Percentiles rank a stretch among this genome's conserved stretches.
phyloP scores from a whole-genome alignment of 2,329 filamentous ascomycete genomes.

The Penicillium sp. region DNA sequence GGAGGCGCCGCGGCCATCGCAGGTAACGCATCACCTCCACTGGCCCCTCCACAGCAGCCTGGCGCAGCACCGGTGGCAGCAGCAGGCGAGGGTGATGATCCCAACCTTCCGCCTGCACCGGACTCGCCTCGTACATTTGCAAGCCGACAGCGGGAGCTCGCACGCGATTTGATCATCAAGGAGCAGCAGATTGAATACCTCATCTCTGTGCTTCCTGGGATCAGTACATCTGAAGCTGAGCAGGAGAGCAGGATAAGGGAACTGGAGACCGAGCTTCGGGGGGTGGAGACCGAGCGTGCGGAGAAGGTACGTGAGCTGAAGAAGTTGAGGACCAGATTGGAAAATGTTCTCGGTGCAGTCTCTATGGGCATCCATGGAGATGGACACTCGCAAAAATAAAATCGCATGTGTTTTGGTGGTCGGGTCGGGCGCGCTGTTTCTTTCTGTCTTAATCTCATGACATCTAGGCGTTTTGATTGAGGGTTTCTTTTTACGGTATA shows the following conservation, averaged over 20 bases:
- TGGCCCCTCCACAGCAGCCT: constrained; percentile 24
- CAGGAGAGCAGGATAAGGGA: constrained; percentile 47
- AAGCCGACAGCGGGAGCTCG: constrained; percentile 48
- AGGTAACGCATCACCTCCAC: constrained; percentile 21
- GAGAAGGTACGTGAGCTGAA: constrained; percentile 45
- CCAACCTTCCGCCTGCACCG: constrained; percentile 38
- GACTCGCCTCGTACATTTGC: constrained; percentile 46
- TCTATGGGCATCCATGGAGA: constrained; percentile 39
- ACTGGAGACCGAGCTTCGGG: constrained; percentile 46
- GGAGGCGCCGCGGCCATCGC: constrained; percentile 15
- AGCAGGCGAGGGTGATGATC: constrained; percentile 26
- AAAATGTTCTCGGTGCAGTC: constrained; percentile 45
- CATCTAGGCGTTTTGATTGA: constrained; percentile 5
- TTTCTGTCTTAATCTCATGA: not conserved
- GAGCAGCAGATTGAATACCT: constrained; percentile 54
- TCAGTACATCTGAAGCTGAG: constrained; percentile 46
- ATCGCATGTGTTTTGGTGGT: not conserved
- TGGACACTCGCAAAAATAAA: constrained; percentile 12
- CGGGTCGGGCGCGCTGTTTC: not conserved
- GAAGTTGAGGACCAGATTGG: constrained; percentile 41
- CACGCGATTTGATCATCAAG: constrained; percentile 52
- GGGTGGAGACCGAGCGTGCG: constrained; percentile 46
- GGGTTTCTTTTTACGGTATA: constrained; percentile 2
- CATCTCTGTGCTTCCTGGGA: constrained; percentile 48
- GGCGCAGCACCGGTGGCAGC: constrained; percentile 11